These are phyloP conservation scores for Tolypocladium capitatum DNA, from an alignment of 2,329 filamentous ascomycete species.

Conservation along the genomic window DNA sequence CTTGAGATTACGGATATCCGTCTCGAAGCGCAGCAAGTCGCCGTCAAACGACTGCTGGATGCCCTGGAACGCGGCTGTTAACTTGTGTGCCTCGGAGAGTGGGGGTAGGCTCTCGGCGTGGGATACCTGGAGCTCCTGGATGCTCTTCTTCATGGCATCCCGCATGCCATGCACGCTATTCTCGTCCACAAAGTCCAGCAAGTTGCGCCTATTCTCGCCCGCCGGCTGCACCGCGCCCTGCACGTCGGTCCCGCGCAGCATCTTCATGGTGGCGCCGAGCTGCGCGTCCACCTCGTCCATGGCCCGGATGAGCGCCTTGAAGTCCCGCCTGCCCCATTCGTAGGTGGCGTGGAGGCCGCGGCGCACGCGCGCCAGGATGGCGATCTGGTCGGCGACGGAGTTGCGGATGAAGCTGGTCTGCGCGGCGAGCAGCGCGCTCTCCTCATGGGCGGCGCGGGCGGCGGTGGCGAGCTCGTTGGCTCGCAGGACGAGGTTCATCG, in stretches of 20 bases:
- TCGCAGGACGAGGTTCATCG: slow-evolving; percentile 69
- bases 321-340: slow-evolving; percentile 44
- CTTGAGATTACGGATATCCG: slow-evolving; percentile 54
- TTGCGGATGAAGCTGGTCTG: slow-evolving; percentile 54
- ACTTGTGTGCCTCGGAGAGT: not conserved
- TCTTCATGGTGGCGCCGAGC: slow-evolving; percentile 52
- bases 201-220: slow-evolving; percentile 41
- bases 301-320: slow-evolving; percentile 45
- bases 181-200: slow-evolving; percentile 69
- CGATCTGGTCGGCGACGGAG: slow-evolving; percentile 44
- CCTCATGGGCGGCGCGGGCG: slow-evolving; percentile 64
- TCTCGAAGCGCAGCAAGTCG: slow-evolving; percentile 62
- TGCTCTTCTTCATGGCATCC: slow-evolving; percentile 54
- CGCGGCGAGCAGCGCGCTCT: slow-evolving; percentile 60
- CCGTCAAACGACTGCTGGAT: slow-evolving; percentile 63
- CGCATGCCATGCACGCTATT: slow-evolving; percentile 52
- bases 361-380: slow-evolving; percentile 37
- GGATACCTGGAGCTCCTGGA: slow-evolving; percentile 53
- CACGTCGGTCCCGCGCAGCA: slow-evolving; percentile 50
- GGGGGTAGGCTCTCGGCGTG: not conserved
- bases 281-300: slow-evolving; percentile 55
- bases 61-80: slow-evolving; percentile 20
- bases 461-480: slow-evolving; percentile 75
- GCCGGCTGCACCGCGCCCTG: slow-evolving; percentile 47
- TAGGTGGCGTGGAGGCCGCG: slow-evolving; percentile 40